phyloP scores from a whole-genome alignment of 2,329 filamentous ascomycete genomes.

The Cytospora piceae region DNA sequence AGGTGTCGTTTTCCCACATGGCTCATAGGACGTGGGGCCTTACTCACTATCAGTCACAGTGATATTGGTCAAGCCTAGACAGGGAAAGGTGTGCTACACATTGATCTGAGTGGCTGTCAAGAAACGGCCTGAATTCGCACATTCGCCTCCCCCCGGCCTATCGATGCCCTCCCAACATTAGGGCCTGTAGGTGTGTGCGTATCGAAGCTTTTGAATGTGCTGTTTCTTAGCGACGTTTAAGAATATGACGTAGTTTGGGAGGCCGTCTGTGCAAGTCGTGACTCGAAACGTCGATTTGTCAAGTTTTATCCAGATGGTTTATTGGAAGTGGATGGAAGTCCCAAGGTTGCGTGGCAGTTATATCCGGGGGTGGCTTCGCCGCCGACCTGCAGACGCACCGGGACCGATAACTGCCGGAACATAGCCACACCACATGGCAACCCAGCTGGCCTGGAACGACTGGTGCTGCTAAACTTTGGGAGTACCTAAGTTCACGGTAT shows the following conservation, averaged over 20 bases:
- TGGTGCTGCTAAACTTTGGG: neutral
- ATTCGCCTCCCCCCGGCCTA: neutral
- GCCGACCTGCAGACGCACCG: conserved; percentile 19
- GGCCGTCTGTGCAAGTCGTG: conserved; percentile 5
- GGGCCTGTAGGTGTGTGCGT: conserved; percentile 13
- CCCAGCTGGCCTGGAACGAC: conserved; percentile 4
- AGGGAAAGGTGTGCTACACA: conserved; percentile 10
- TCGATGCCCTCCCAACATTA: neutral
- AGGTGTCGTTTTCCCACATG: neutral
- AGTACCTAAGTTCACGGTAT: neutral
- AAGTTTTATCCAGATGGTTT: neutral
- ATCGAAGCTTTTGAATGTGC: neutral
- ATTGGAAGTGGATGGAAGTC: conserved; percentile 15
- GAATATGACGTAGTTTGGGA: conserved; percentile 17
- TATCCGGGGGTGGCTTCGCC: conserved; percentile 17
- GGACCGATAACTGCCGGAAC: conserved; percentile 7
- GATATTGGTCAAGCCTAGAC: conserved; percentile 10
- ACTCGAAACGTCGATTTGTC: conserved; percentile 18
- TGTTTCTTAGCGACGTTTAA: conserved; percentile 5
- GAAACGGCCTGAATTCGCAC: neutral
- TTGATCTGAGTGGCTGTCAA: conserved; percentile 12
- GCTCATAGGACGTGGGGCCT: neutral
- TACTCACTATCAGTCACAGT: neutral
- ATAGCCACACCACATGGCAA: conserved; percentile 22
- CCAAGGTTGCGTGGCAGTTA: conserved; percentile 4